Conservation (phyloP, 352 stramenopile genomes). For the Phytopythium chamaehyphon region DNA sequence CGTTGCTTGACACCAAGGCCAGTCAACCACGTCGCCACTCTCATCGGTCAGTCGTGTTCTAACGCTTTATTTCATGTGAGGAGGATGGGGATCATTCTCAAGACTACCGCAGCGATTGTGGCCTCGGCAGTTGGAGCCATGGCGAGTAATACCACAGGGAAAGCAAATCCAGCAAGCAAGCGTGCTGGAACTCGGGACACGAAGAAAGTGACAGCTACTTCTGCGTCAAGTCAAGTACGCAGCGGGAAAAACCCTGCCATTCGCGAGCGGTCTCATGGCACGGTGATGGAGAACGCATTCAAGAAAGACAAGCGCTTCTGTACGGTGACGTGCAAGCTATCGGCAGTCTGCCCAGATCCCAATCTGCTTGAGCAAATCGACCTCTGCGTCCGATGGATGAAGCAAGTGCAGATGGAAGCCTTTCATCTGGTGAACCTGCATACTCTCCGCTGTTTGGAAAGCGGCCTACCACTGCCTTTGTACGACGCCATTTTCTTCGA, state of each 20-base stretch:
- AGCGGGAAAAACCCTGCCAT: slow-evolving; percentile 6
- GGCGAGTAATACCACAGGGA: too few relatives aligned
- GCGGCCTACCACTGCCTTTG: slow-evolving; percentile 6
- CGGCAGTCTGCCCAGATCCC: slow-evolving; percentile 6
- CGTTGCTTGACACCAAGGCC: too few relatives aligned
- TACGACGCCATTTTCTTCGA: slow-evolving; percentile 14
- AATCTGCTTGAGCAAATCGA: slow-evolving; percentile 13
- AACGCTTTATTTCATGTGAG: too few relatives aligned
- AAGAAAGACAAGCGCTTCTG: slow-evolving; percentile 7
- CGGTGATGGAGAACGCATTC: slow-evolving; percentile 9
- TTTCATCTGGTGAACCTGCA: slow-evolving; percentile 19
- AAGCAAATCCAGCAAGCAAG: too few relatives aligned
- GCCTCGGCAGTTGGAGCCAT: too few relatives aligned
- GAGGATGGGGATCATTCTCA: too few relatives aligned
- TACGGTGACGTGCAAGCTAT: slow-evolving; percentile 13
- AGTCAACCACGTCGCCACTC: too few relatives aligned
- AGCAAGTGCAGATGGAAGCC: slow-evolving; percentile 16
- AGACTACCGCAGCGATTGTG: too few relatives aligned
- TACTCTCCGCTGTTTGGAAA: slow-evolving; percentile 10
- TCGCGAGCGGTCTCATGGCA: slow-evolving; percentile 9
- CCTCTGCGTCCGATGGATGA: slow-evolving; percentile 10
- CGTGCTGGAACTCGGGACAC: too few relatives aligned
- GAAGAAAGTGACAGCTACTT: slow-evolving; percentile 10
- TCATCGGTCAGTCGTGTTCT: too few relatives aligned
- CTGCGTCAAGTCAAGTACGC: slow-evolving; percentile 7